These are phyloP conservation scores for Calophaca sinica DNA, from an alignment of 306 rosid species.

Conservation along the genomic window DNA sequence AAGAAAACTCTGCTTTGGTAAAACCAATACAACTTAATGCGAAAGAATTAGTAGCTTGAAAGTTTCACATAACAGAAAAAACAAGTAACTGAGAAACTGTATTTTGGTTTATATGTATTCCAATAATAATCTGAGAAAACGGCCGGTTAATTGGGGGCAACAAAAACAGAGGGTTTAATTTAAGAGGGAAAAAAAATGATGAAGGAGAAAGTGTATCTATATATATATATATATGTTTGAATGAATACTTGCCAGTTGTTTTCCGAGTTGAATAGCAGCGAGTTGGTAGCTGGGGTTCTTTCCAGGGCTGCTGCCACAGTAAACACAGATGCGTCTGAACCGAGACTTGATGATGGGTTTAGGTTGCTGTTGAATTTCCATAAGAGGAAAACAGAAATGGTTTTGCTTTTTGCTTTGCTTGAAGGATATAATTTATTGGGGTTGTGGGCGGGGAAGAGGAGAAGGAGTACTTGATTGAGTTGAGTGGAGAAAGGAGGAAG, in stretches of 20 bases:
- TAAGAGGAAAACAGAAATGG: slow-evolving; percentile 21
- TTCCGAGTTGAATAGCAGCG: slow-evolving; percentile 85
- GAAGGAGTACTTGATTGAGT: neutral
- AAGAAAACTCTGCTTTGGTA: too few relatives aligned
- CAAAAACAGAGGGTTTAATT: neutral
- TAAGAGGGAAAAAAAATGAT: too few relatives aligned
- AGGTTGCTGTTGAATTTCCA: slow-evolving; percentile 57
- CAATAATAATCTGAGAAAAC: too few relatives aligned
- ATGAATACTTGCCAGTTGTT: slow-evolving; percentile 64
- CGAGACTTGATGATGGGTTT: slow-evolving; percentile 50
- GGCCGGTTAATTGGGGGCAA: neutral
- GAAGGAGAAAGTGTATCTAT: too few relatives aligned
- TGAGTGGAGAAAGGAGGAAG: neutral
- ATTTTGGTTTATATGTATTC: too few relatives aligned
- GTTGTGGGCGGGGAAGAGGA: too few relatives aligned
- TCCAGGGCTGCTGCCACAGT: slow-evolving; percentile 92
- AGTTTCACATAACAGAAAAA: too few relatives aligned
- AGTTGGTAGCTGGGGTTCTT: slow-evolving; percentile 81
- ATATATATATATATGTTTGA: neutral
- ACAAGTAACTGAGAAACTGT: too few relatives aligned
- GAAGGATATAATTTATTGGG: too few relatives aligned
- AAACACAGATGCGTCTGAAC: slow-evolving; percentile 86
- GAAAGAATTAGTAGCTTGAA: too few relatives aligned
- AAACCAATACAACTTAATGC: too few relatives aligned
- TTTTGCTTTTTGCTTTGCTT: too few relatives aligned